Evolutionary conservation across 2,329 filamentous ascomycete genomes (phyloP), one percentile per base, ranked within the genome.

Genomic region (Microcyclospora pomicola): DNA sequence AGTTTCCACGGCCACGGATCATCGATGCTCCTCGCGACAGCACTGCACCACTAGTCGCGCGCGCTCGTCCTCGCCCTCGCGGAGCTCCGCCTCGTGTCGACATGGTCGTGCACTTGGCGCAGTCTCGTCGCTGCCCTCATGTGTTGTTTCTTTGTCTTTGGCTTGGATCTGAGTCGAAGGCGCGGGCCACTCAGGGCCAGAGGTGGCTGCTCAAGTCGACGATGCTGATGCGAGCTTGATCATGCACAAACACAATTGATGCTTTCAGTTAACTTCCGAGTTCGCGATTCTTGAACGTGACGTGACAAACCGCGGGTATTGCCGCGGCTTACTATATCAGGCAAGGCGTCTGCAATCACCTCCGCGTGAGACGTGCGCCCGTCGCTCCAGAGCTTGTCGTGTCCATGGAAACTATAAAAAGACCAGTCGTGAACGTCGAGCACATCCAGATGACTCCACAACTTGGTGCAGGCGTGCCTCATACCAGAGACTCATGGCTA

Each of bases 41-140:
- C 27, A 24, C 30, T 12, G 40, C 15, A 31, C 31, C 30, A 36
- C 31, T 31, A 13, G 32, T 11, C 15, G 33, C 30, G 33, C 35
- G 41, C 40, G 39, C 42, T 28, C 42, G 42, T 16, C 42, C 42
- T 39, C 39, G 33, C 27, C 39, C 44, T 19, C 44, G 44, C 11
- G 29, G 27, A 6, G 35, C 33, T 24, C 35, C 34, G 27, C 43
- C 41, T 36, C 41, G 33, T 15, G 36, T 40, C 41, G 33, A 33
- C 38, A 37, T 41, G 28, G 31, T 35, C 41, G 43, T 41, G 36
- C 31, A 33, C 33, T 35, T 34, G 36, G 38, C 37, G 35, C 19
- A 19, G 12, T 6, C 16, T 7, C 13, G 15, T 10, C 10, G 10
- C 24, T 15, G 27, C n/a, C 42, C 14, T 40, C 42, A 45, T 45